Base-by-base conservation (phyloP, 768 basidiomycete species). In the Dioszegia crocea region DNA sequence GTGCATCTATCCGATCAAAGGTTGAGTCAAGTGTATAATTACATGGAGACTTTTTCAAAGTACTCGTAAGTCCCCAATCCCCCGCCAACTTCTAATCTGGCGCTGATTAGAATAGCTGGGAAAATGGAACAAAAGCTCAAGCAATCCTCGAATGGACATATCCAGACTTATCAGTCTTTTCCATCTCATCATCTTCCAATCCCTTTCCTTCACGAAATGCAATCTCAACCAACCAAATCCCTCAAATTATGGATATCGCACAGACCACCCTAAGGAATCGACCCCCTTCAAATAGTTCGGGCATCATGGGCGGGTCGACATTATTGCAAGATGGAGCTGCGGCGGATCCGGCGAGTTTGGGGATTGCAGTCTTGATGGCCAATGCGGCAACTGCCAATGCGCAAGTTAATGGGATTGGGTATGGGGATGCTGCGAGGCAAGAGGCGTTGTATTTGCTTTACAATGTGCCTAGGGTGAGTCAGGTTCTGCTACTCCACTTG, bases 311-410 rank as follows among this genome's bases (percentile, higher is more conserved):
- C 5, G 66, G 63, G 3, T 55, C 53, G 12, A 53, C 53, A 4
- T 49, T 77, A 39, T 48, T 77, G 12, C 19, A 62, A 31, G 76
- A 77, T 62, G 71, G 70, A 10, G 63, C 70, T 3, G 68, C 76
- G 10, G 74, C 60, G 4, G 76, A 77, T 69, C 76, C 76, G 14
- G 71, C 74, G n/a, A 71, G 72, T 64, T 53, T 77, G 45, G 73
- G 73, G 0, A 47, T 68, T 2, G 56, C 69, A 5, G 61, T 77
- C 5, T 30, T 77, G 45, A 31, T 77, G 4, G 71, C 76, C 0
- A 65, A 67, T 55, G 56, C 39, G 6, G 61, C 61, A 27, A 61
- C 60, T 30, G 50, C 59, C 21, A 61, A 72, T 51, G 61, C 45
- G 39, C 39, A 60, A 43, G 62, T 72, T 16, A 70, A 71, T 21